Evolutionary conservation across 2,329 filamentous ascomycete species (phyloP), one percentile per base, ranked within the genome.

Genomic region (Podosphaera leucotricha): DNA sequence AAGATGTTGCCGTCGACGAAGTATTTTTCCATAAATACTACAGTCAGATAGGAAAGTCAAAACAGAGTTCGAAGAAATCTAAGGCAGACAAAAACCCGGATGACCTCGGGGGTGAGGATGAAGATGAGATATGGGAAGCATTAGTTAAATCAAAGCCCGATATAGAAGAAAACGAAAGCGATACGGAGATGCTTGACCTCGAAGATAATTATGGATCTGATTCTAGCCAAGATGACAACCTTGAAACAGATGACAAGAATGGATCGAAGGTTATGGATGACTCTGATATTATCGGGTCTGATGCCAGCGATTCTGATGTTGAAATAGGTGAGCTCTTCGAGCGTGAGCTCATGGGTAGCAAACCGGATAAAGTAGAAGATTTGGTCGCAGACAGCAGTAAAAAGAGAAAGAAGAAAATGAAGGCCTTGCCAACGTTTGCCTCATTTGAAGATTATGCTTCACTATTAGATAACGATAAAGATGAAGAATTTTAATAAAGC

Each of bases 21-120:
- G 81, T 85, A 35, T 98, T 98, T 72, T 98, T 98, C 72, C 90
- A 98, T 61, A 77, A 84, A 52, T 98, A 98, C 71, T 98, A 98
- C 63, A 77, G 74, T 47, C 72, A 77, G 48, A 63, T 81, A 45
- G 75, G 75, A 49, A 84, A 78, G 57, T 63, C 66, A 10, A 71
- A 66, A 41, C 68, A 67, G 50, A n/a, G 11, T 59, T 59, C 48
- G 69, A 66, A 54, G 71, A 71, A 62, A 69, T 72, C 59, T 62
- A 64, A 43, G 65, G 67, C 50, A 71, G 68, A 54, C 65, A 60
- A 60, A 41, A 62, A 61, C 45, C 36, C 26, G 4, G 57, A 53
- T n/a, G 59, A 57, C 11, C 60, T 58, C n/a, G 60, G 60, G 30
- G 68, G 67, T 20, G 75, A 77, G 45, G 75, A 77, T 45, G 80